Evolutionary conservation across 1,284 basidiomycete genomes (phyloP).

Genomic region (Trametes pubescens): DNA sequence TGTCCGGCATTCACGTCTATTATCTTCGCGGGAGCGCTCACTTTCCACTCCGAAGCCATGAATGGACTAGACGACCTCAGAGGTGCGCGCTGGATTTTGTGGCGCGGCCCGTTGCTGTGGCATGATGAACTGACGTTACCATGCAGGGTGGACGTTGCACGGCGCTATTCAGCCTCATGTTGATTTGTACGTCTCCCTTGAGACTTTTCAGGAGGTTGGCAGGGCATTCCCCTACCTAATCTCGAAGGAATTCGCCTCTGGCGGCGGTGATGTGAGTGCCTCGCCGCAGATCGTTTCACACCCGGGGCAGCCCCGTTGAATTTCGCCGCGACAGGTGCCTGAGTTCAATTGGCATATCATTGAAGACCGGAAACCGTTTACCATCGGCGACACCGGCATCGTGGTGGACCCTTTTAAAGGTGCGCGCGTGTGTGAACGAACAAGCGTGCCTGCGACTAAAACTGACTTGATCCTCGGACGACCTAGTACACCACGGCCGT

Average conservation of each 20-base stretch:
- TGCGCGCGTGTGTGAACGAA: constrained; percentile 40
- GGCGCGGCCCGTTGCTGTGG: constrained; percentile 15
- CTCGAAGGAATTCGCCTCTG: constrained; percentile 76
- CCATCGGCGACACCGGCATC: constrained; percentile 70
- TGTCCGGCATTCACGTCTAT: constrained; percentile 35
- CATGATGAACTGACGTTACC: constrained; percentile 3
- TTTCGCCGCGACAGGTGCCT: constrained; percentile 60
- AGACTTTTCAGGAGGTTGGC: constrained; percentile 71
- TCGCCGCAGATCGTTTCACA: constrained; percentile 13
- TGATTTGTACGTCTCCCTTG: constrained; percentile 74
- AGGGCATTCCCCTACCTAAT: constrained; percentile 82
- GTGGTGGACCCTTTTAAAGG: constrained; percentile 72
- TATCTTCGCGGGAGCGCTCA: constrained; percentile 12
- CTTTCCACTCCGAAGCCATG: constrained; percentile 60
- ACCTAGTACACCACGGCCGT: constrained; percentile 59
- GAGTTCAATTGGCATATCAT: constrained; percentile 83
- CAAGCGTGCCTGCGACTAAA: constrained; percentile 12
- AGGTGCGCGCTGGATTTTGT: constrained; percentile 51
- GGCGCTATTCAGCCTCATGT: constrained; percentile 73
- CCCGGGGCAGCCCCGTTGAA: constrained; percentile 5
- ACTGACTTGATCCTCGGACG: constrained; percentile 21
- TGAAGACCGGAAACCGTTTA: constrained; percentile 67
- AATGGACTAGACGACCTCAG: constrained; percentile 85
- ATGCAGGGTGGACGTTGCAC: constrained; percentile 75
- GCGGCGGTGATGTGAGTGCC: constrained; percentile 76